These are phyloP conservation scores for Cladophialophora immunda DNA, from an alignment of 2,329 filamentous ascomycete species.

Conservation along the genomic window DNA sequence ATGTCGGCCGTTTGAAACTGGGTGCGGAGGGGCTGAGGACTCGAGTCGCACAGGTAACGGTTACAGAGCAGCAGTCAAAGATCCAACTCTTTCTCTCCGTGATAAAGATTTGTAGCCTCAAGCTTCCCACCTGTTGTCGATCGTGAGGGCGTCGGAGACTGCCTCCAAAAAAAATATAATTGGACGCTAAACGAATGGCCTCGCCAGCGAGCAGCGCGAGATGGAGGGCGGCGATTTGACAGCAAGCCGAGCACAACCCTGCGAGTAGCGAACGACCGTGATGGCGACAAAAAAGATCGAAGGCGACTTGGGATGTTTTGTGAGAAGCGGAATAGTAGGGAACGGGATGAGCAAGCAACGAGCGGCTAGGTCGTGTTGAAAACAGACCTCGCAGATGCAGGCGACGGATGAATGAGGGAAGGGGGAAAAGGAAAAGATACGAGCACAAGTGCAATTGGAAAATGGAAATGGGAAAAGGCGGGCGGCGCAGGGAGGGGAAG, in stretches of 20 bases:
- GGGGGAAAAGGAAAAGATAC: slow-evolving; percentile 38
- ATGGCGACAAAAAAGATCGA: slow-evolving; percentile 27
- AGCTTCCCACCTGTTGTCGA: slow-evolving; percentile 1
- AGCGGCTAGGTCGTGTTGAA: slow-evolving; percentile 40
- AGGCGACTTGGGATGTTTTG: slow-evolving; percentile 38
- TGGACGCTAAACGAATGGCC: slow-evolving; percentile 35
- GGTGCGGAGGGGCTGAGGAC: slow-evolving; percentile 1
- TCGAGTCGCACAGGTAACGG: slow-evolving; percentile 4
- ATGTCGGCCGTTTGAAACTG: slow-evolving; percentile 11
- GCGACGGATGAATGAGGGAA: slow-evolving; percentile 39
- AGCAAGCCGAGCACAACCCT: slow-evolving; percentile 21
- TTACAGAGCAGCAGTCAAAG: neutral
- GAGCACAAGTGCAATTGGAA: slow-evolving; percentile 21
- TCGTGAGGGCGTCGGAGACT: slow-evolving; percentile 11
- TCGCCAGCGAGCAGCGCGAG: slow-evolving; percentile 30
- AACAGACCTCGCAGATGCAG: slow-evolving; percentile 40
- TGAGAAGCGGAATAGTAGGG: slow-evolving; percentile 23
- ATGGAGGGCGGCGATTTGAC: slow-evolving; percentile 25
- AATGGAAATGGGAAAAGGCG: slow-evolving; percentile 36
- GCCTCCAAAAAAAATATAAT: slow-evolving; percentile 6
- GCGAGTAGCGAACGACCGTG: slow-evolving; percentile 31
- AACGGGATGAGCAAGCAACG: slow-evolving; percentile 36
- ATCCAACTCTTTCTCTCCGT: slow-evolving; percentile 13
- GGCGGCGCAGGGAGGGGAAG: slow-evolving; percentile 34
- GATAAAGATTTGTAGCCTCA: slow-evolving; percentile 1